Percentiles rank a stretch among this genome's conserved stretches.
Conservation (phyloP, 192 early-diverging fungal genomes). For the Backusella macrospora region DNA sequence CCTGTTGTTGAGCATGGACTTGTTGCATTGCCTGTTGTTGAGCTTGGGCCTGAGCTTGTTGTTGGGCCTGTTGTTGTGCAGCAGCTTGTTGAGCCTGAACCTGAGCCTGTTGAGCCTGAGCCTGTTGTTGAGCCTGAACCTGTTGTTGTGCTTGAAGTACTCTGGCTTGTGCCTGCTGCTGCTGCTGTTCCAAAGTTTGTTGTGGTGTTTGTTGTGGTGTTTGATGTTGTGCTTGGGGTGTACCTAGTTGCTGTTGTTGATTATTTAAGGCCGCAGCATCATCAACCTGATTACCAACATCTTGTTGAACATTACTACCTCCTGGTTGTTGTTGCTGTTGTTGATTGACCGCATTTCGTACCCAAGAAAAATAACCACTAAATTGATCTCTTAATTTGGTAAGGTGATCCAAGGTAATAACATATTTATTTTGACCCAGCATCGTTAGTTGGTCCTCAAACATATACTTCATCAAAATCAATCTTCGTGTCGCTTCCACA, state of each 20-base stretch:
- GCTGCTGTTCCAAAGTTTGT: slow-evolving; percentile 25
- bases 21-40: slow-evolving; percentile 21
- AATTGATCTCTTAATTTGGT: slow-evolving; percentile 52
- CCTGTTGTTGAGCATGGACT: slow-evolving; percentile 4
- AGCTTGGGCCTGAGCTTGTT: slow-evolving; percentile 7
- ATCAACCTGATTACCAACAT: neutral
- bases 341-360: slow-evolving; percentile 37
- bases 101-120: slow-evolving; percentile 13
- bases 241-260: slow-evolving; percentile 10
- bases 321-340: slow-evolving; percentile 8
- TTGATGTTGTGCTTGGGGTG: slow-evolving; percentile 22
- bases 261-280: neutral
- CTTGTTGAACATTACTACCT: neutral
- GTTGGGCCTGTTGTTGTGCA: neutral
- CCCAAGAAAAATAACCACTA: slow-evolving; percentile 50
- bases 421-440: slow-evolving; percentile 47
- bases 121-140: neutral
- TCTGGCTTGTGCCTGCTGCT: slow-evolving; percentile 23
- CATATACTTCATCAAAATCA: slow-evolving; percentile 59
- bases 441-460: slow-evolving; percentile 53
- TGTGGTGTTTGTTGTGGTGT: slow-evolving; percentile 6
- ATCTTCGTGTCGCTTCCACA: slow-evolving; percentile 47
- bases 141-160: slow-evolving; percentile 24
- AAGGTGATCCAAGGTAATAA: slow-evolving; percentile 49
- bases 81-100: neutral